Base-by-base conservation (phyloP, 2,329 filamentous ascomycete genomes). In the Pyricularia grisea region DNA sequence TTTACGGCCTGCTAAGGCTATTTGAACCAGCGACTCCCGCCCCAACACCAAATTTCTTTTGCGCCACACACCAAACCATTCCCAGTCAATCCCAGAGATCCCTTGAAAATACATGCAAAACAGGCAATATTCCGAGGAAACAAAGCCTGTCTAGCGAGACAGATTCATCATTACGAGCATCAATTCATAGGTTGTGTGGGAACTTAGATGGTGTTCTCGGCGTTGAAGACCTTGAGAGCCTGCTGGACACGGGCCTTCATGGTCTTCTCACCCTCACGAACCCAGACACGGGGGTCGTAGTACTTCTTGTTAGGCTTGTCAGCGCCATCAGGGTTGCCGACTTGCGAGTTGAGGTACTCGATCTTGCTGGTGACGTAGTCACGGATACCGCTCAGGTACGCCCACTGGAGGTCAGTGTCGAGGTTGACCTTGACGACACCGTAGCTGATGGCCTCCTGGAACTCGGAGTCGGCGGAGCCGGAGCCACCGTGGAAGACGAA, bases 261-360 rank as follows among this genome's bases (percentile, higher is more conserved):
- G 78, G 91, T 93, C 90, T 97, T 97, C 89, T 99, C 95, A 77
- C 94, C 95, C 85, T 94, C 92, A 71, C 77, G 75, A 65, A 78
- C 74, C 77, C 94, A 97, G 78, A 97, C 93, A 82, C 93, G 90
- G 75, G 93, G 93, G 74, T 91, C 89, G 76, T 92, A 93, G 84
- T 85, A 90, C 85, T 97, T 98, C 92, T 99, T 99, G 90, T 99
- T 99, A 78, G 95, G 94, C 91, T 98, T 98, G 84, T 97, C 92
- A 12, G 72, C 63, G 27, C 94, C 94, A 67, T 98, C 94, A 73
- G 94, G 94, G 88, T 98, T 99, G 77, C 95, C 95, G 74, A 99
- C 91, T 77, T 92, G 87, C 71, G 86, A 88, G 83, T 87, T 83
- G 75, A 99, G 83, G 86, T 98, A 99, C 76, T 97, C 94, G 84